phyloP scores from a whole-genome alignment of 2,329 filamentous ascomycete species.

The Aureobasidium sp. region DNA sequence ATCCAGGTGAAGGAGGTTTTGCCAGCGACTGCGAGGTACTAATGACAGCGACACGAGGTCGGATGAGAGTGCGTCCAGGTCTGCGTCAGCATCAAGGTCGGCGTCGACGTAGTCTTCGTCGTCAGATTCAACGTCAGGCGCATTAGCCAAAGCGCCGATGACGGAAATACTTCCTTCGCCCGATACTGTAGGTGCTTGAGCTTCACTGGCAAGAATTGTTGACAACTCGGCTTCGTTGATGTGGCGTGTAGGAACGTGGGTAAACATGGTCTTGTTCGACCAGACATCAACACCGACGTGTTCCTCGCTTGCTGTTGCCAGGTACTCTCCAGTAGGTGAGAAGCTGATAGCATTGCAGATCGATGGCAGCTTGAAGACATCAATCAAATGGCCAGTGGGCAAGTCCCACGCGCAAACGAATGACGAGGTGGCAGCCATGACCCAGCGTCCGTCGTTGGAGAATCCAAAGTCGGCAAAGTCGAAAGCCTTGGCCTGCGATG shows the following conservation, averaged over 20 bases:
- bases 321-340: conserved; percentile 82
- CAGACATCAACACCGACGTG: conserved; percentile 87
- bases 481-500: conserved; percentile 21
- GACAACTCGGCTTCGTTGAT: conserved; percentile 71
- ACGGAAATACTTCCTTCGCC: conserved; percentile 73
- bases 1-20: conserved; percentile 87
- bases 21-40: conserved; percentile 86
- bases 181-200: conserved; percentile 56
- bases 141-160: conserved; percentile 65
- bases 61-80: conserved; percentile 48
- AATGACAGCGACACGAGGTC: conserved; percentile 84
- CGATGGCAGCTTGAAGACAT: conserved; percentile 73
- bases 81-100: conserved; percentile 26
- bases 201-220: conserved; percentile 45
- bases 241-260: conserved; percentile 76
- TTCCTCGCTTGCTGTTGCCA: conserved; percentile 81
- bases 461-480: conserved; percentile 48
- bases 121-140: conserved; percentile 39
- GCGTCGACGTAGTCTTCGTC: conserved; percentile 51
- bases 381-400: conserved; percentile 89
- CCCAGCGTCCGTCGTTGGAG: conserved; percentile 88
- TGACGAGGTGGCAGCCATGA: conserved; percentile 80
- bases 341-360: conserved; percentile 81
- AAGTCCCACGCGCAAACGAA: conserved; percentile 86
- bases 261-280: conserved; percentile 90